A percentile compares a stretch with the other conserved stretches of the same genome.
These are phyloP conservation scores for Alternaria viburni DNA, from an alignment of 2,329 filamentous ascomycete species.

Conservation along the genomic window DNA sequence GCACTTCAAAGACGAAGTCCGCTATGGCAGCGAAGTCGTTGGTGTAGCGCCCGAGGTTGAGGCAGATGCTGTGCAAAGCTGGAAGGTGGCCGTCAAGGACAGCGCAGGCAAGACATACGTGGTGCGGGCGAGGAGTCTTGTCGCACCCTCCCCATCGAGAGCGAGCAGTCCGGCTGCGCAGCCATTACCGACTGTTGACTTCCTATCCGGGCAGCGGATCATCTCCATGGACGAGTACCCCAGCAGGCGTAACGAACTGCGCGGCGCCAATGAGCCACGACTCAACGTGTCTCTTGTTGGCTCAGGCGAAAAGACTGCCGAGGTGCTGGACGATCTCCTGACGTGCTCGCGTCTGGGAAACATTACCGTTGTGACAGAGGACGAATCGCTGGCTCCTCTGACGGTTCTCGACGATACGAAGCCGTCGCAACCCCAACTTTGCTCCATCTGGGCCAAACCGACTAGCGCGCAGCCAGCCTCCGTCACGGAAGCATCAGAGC, in stretches of 20 bases:
- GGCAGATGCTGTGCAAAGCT: constrained; percentile 26
- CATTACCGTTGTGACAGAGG: constrained; percentile 44
- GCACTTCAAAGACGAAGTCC: constrained; percentile 41
- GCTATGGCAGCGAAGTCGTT: constrained; percentile 41
- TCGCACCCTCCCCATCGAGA: constrained; percentile 33
- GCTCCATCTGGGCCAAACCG: constrained; percentile 46
- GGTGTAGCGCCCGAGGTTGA: constrained; percentile 34
- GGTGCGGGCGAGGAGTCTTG: constrained; percentile 35
- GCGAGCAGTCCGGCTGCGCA: constrained; percentile 20
- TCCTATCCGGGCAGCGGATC: constrained; percentile 42
- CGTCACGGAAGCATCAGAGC: constrained; percentile 34
- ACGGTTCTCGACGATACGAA: constrained; percentile 32
- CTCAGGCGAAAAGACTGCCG: constrained; percentile 33
- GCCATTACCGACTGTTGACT: constrained; percentile 33
- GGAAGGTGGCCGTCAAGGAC: constrained; percentile 40
- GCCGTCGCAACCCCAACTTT: constrained; percentile 38
- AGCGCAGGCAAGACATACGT: constrained; percentile 28
- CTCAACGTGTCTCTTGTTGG: constrained; percentile 42
- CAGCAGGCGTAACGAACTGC: constrained; percentile 37
- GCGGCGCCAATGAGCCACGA: constrained; percentile 34
- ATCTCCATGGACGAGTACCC: constrained; percentile 43
- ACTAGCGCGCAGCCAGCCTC: constrained; percentile 24
- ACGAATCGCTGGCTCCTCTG: constrained; percentile 38
- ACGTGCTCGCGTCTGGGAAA: constrained; percentile 43
- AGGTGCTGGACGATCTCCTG: constrained; percentile 44